Percentiles rank a stretch among this genome's conserved stretches.
Evolutionary conservation across 1,284 basidiomycete genomes (phyloP).

Genomic region (Cryptococcus sp.): DNA sequence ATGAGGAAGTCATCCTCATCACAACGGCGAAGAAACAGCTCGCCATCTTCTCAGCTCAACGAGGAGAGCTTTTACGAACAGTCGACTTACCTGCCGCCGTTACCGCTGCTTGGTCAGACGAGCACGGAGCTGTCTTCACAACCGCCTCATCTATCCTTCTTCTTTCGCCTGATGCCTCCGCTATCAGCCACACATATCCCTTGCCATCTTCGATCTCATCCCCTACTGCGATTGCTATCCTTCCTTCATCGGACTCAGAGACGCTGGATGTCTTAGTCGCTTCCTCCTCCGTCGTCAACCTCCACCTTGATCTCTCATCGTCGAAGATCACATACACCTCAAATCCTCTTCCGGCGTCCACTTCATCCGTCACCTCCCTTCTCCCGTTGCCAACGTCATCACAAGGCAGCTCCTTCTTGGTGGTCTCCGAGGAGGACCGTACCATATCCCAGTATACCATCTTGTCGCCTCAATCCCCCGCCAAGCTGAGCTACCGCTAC

Average conservation of each 20-base stretch:
- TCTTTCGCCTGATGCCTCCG: slow-evolving; percentile 35
- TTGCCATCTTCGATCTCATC: slow-evolving; percentile 31
- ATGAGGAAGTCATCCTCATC: slow-evolving; percentile 44
- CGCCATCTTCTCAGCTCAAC: slow-evolving; percentile 34
- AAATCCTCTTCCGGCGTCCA: slow-evolving; percentile 46
- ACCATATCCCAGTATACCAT: slow-evolving; percentile 60
- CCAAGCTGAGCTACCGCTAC: slow-evolving; percentile 59
- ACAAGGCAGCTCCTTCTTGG: slow-evolving; percentile 60
- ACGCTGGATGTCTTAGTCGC: slow-evolving; percentile 40
- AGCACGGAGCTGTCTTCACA: slow-evolving; percentile 36
- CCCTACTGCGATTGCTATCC: slow-evolving; percentile 37
- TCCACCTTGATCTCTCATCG: slow-evolving; percentile 39
- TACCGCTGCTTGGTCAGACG: slow-evolving; percentile 40
- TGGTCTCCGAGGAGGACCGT: slow-evolving; percentile 72
- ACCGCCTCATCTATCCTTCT: slow-evolving; percentile 40
- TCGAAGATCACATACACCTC: slow-evolving; percentile 37
- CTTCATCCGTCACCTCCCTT: slow-evolving; percentile 45
- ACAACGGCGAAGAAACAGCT: slow-evolving; percentile 38
- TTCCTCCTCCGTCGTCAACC: slow-evolving; percentile 31
- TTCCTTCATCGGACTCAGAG: slow-evolving; percentile 40
- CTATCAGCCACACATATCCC: slow-evolving; percentile 36
- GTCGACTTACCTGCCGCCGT: slow-evolving; percentile 33
- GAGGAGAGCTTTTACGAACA: slow-evolving; percentile 36
- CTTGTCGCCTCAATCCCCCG: slow-evolving; percentile 59
- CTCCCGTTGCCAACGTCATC: slow-evolving; percentile 37